Percentiles rank a stretch among this genome's conserved stretches.
Evolutionary conservation across 2,329 filamentous ascomycete species (phyloP).

Genomic region (Ophiocordyceps polyrhachis-furcata): DNA sequence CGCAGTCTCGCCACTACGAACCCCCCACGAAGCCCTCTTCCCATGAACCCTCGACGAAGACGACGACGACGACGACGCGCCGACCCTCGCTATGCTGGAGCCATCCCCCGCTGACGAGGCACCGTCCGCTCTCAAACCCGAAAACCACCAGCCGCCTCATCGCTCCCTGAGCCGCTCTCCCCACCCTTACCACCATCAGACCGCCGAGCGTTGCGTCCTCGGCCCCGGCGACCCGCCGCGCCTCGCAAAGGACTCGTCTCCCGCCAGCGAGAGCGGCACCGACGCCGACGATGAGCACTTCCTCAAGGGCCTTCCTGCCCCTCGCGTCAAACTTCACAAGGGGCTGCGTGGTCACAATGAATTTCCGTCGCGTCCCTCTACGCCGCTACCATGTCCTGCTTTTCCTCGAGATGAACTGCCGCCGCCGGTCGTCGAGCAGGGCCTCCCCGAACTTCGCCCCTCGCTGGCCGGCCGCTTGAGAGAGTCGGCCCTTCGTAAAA

Average conservation of each 20-base stretch:
- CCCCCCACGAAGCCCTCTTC: neutral
- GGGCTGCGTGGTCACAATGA: conserved; percentile 49
- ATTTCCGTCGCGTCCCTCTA: conserved; percentile 32
- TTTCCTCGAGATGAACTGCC: conserved; percentile 22
- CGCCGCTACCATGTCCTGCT: conserved; percentile 32
- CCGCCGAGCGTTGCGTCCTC: conserved; percentile 27
- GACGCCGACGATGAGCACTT: conserved; percentile 91
- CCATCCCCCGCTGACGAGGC: conserved; percentile 18
- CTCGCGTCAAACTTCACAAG: conserved; percentile 54
- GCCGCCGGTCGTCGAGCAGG: conserved; percentile 7
- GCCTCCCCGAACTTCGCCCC: conserved; percentile 3
- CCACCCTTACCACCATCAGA: conserved; percentile 47
- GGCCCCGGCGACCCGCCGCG: conserved; percentile 8
- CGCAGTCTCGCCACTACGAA: neutral
- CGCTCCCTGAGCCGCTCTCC: conserved; percentile 41
- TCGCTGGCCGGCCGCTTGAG: conserved; percentile 6
- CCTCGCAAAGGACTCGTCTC: conserved; percentile 33
- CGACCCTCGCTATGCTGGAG: conserved; percentile 25
- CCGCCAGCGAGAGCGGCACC: conserved; percentile 74
- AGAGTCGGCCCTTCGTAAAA: conserved; percentile 22
- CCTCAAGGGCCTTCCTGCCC: conserved; percentile 67
- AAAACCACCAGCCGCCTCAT: conserved; percentile 19
- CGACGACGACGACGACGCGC: neutral
- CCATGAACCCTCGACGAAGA: neutral
- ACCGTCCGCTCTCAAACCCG: conserved; percentile 13